Evolutionary conservation across 2,329 filamentous ascomycete genomes (phyloP).

Genomic region (Rhexocercosporidium sp.): DNA sequence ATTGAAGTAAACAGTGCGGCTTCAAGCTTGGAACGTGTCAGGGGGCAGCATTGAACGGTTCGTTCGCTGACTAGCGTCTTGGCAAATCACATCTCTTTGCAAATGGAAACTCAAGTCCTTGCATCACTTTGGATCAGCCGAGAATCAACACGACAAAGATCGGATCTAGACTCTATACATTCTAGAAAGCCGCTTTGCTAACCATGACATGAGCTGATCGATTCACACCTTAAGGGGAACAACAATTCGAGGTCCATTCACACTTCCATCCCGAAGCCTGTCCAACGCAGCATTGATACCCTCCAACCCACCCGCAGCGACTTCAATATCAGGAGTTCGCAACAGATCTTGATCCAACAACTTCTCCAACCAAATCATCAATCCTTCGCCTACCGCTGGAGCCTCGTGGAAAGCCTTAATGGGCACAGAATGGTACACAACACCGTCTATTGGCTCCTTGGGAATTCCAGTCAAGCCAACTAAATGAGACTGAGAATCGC

Average conservation of each 20-base stretch:
- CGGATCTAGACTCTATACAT: too few relatives aligned
- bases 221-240: slow-evolving; percentile 45
- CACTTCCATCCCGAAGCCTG: slow-evolving; percentile 66
- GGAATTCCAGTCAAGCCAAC: slow-evolving; percentile 72
- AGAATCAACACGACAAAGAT: too few relatives aligned
- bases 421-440: slow-evolving; percentile 55
- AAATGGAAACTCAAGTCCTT: too few relatives aligned
- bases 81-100: too few relatives aligned
- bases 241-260: slow-evolving; percentile 73
- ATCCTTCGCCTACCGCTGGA: slow-evolving; percentile 62
- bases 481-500: slow-evolving; percentile 55
- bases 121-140: too few relatives aligned
- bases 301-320: slow-evolving; percentile 65
- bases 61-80: background rate
- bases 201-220: background rate
- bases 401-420: slow-evolving; percentile 79
- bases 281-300: slow-evolving; percentile 73
- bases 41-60: background rate
- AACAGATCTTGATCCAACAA: slow-evolving; percentile 61
- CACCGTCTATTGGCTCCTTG: slow-evolving; percentile 47
- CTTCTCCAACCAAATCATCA: slow-evolving; percentile 71
- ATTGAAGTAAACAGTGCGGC: background rate
- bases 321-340: slow-evolving; percentile 67
- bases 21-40: background rate
- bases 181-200: too few relatives aligned